phyloP scores from a whole-genome alignment of 1,284 basidiomycete species.

The Ceratorhiza oryzae-sativae region DNA sequence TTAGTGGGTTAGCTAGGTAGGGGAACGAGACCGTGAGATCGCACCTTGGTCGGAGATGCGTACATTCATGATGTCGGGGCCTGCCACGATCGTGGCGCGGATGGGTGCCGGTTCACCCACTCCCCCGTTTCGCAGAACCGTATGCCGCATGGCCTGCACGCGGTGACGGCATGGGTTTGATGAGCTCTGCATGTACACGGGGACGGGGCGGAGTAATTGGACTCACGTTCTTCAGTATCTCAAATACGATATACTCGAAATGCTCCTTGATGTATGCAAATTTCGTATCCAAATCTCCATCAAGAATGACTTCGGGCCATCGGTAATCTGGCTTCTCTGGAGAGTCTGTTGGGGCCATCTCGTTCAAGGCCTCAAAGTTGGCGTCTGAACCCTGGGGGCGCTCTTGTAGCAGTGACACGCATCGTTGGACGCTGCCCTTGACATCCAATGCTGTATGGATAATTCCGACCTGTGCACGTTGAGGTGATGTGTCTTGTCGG shows the following conservation, averaged over 20 bases:
- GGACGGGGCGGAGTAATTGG: constrained; percentile 5
- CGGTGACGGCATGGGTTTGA: constrained; percentile 37
- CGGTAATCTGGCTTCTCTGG: constrained; percentile 35
- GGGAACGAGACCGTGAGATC: constrained; percentile 17
- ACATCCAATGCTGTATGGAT: constrained; percentile 81
- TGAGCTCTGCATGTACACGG: constrained; percentile 43
- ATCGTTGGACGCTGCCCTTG: constrained; percentile 73
- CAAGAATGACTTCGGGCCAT: constrained; percentile 74
- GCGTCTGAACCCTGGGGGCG: constrained; percentile 57
- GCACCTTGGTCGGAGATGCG: constrained; percentile 87
- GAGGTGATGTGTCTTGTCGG: constrained; percentile 47
- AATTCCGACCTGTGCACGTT: constrained; percentile 77
- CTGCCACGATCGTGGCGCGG: constrained; percentile 73
- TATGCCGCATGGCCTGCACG: constrained; percentile 43
- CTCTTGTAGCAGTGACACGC: constrained; percentile 64
- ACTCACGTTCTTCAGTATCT: constrained; percentile 83
- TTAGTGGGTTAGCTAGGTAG: constrained; percentile 26
- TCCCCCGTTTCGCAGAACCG: constrained; percentile 40
- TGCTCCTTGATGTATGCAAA: constrained; percentile 89
- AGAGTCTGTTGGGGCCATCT: constrained; percentile 44
- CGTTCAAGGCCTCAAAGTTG: constrained; percentile 51
- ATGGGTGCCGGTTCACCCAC: constrained; percentile 61
- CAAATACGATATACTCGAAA: constrained; percentile 90
- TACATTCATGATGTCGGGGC: constrained; percentile 73
- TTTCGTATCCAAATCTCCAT: constrained; percentile 74